Conservation (phyloP, 306 rosid species). For the Carpinus viminea region DNA sequence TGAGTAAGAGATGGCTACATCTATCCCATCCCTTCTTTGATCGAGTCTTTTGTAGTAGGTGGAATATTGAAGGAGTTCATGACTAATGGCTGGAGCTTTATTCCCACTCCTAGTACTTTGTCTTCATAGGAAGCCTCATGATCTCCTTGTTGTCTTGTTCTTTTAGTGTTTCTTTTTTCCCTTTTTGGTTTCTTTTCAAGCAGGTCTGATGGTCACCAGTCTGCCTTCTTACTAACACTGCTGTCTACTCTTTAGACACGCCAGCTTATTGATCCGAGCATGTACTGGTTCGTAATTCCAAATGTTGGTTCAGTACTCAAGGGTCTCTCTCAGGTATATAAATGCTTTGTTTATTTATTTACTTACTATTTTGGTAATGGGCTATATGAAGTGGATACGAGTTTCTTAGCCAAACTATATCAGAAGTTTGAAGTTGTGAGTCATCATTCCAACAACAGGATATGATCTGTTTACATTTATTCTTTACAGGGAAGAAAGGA, state of each 20-base stretch:
- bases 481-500: slow-evolving; percentile 86
- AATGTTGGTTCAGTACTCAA: slow-evolving; percentile 81
- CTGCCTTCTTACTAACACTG: slow-evolving; percentile 18
- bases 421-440: not conserved
- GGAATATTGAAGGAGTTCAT: too few relatives aligned
- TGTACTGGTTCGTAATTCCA: slow-evolving; percentile 87
- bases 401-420: not conserved
- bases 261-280: slow-evolving; percentile 82
- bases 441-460: not conserved
- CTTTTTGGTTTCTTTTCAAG: not conserved
- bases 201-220: not conserved
- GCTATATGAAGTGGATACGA: not conserved
- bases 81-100: too few relatives aligned
- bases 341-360: slow-evolving; percentile 2
- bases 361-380: not conserved
- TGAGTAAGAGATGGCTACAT: too few relatives aligned
- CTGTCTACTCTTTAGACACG: slow-evolving; percentile 58
- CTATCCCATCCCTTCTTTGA: too few relatives aligned
- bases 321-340: slow-evolving; percentile 82
- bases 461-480: slow-evolving; percentile 20
- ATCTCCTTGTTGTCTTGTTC: not conserved
- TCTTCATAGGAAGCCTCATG: not conserved
- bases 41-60: too few relatives aligned
- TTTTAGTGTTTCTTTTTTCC: not conserved
- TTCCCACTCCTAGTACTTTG: too few relatives aligned